Percentiles rank a stretch among this genome's conserved stretches.
Evolutionary conservation across 2,329 filamentous ascomycete species (phyloP).

Genomic region (Aphanocladium album): DNA sequence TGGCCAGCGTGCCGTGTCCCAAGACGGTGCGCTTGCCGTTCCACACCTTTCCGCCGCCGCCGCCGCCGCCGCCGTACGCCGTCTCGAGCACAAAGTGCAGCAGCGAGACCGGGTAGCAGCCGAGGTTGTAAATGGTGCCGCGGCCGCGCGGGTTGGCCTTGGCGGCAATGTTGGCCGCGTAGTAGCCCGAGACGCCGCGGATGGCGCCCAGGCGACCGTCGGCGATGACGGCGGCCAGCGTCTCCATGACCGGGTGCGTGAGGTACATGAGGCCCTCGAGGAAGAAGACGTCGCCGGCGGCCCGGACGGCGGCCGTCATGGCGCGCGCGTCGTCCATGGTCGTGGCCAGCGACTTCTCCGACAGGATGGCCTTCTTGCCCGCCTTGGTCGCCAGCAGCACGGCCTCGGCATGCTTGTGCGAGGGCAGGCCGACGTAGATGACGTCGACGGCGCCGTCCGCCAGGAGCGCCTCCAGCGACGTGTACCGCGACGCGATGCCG

Average conservation of each 20-base stretch:
- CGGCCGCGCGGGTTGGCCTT: conserved; percentile 24
- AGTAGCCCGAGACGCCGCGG: conserved; percentile 21
- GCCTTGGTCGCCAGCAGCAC: conserved; percentile 19
- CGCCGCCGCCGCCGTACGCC: conserved; percentile 18
- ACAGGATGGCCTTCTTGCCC: conserved; percentile 23
- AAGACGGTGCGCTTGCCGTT: conserved; percentile 15
- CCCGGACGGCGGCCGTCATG: conserved; percentile 20
- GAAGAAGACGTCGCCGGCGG: conserved; percentile 20
- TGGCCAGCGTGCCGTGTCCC: conserved; percentile 20
- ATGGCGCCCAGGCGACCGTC: conserved; percentile 20
- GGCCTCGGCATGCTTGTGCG: conserved; percentile 23
- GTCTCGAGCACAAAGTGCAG: conserved; percentile 22
- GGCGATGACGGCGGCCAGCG: conserved; percentile 19
- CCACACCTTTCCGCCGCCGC: too few relatives aligned
- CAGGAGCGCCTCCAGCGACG: conserved; percentile 19
- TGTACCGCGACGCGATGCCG: conserved; percentile 18
- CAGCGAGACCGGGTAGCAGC: conserved; percentile 25
- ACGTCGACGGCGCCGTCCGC: conserved; percentile 22
- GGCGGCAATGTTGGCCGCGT: conserved; percentile 24
- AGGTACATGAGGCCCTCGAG: conserved; percentile 26
- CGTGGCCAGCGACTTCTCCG: conserved; percentile 24
- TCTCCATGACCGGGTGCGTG: conserved; percentile 22
- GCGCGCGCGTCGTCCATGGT: conserved; percentile 22
- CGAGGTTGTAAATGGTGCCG: conserved; percentile 27
- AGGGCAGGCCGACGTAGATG: conserved; percentile 24